These are phyloP conservation scores for Aspergillus ustus DNA, from an alignment of 2,329 filamentous ascomycete species.

Conservation along the genomic window DNA sequence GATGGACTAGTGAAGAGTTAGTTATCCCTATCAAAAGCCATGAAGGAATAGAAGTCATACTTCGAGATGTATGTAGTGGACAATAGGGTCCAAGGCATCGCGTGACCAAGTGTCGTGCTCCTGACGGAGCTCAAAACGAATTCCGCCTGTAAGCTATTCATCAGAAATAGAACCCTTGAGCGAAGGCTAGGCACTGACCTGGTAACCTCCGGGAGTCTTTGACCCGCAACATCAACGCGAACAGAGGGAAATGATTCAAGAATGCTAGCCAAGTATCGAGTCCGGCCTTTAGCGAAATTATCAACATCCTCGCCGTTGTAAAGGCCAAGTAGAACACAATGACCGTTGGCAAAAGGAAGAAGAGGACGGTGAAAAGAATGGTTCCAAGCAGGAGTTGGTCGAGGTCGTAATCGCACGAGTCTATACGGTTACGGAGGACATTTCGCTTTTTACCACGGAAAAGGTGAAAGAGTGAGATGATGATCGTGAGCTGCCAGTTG, in stretches of 20 bases:
- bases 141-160: constrained; percentile 62
- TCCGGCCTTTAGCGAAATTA: constrained; percentile 87
- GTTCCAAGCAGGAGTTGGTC: constrained; percentile 96
- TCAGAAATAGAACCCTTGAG: constrained; percentile 13
- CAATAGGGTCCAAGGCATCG: constrained; percentile 57
- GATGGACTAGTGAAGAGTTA: constrained; percentile 66
- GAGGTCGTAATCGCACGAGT: constrained; percentile 97
- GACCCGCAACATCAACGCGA: constrained; percentile 91
- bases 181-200: constrained; percentile 54
- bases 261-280: constrained; percentile 92
- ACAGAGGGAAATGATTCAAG: constrained; percentile 95
- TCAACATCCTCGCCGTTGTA: constrained; percentile 89
- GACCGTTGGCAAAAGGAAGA: constrained; percentile 92
- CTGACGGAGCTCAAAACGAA: constrained; percentile 87
- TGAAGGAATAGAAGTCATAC: constrained; percentile 51
- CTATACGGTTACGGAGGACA: constrained; percentile 93
- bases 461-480: constrained; percentile 96
- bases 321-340: constrained; percentile 97
- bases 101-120: constrained; percentile 54
- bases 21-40: constrained; percentile 2
- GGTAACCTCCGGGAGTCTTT: constrained; percentile 91
- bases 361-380: constrained; percentile 92
- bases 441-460: constrained; percentile 99
- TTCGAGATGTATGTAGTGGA: constrained; percentile 85
- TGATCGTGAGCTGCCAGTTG: constrained; percentile 97